Evolutionary conservation across 2,329 filamentous ascomycete genomes (phyloP).

Genomic region (Hyphodiscus sp.): DNA sequence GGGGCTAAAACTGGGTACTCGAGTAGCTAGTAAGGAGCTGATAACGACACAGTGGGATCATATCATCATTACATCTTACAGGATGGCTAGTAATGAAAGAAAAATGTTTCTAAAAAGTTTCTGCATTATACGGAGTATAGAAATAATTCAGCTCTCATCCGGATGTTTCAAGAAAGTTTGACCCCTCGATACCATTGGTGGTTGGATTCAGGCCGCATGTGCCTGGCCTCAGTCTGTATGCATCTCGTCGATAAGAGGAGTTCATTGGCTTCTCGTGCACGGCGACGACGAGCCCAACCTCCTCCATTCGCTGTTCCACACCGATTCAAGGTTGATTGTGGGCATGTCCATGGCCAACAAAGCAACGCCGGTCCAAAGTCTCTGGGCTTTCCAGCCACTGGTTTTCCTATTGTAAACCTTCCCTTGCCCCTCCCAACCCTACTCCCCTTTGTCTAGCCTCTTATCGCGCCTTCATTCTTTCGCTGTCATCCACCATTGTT

Average conservation of each 20-base stretch:
- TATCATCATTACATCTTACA: background rate
- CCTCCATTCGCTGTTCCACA: background rate
- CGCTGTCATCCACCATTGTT: background rate
- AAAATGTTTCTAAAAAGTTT: background rate
- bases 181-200: background rate
- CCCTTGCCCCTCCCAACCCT: background rate
- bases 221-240: background rate
- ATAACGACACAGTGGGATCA: background rate
- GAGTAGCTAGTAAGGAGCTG: no score
- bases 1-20: background rate
- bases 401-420: background rate
- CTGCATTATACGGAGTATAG: no score
- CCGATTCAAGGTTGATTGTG: background rate
- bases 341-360: background rate
- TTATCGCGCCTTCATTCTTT: background rate
- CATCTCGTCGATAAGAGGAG: background rate
- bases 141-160: no score
- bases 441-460: background rate
- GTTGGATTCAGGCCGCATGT: background rate
- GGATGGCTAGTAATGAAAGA: background rate
- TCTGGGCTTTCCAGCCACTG: background rate
- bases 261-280: background rate
- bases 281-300: background rate
- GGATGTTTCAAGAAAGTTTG: background rate
- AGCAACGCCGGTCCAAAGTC: background rate